These are phyloP conservation scores for Septoria linicola DNA, from an alignment of 2,329 filamentous ascomycete genomes.

Conservation along the genomic window DNA sequence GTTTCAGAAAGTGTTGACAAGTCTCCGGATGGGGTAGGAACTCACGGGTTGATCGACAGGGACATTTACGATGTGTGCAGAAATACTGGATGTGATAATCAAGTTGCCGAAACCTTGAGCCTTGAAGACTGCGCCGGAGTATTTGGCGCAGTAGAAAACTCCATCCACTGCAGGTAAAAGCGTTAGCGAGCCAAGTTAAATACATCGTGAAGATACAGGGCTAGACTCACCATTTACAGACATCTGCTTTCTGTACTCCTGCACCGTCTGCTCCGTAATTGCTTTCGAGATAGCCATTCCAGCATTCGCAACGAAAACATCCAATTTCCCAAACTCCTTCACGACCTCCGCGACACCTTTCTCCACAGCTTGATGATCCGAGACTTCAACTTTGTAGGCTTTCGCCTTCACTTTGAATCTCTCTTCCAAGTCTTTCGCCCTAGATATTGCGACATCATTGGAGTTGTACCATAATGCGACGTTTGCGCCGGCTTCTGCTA, in stretches of 20 bases:
- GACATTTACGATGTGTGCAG: conserved; percentile 39
- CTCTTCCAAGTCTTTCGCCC: conserved; percentile 22
- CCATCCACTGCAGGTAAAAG: conserved; percentile 46
- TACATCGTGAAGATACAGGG: too few relatives aligned
- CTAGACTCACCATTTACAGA: too few relatives aligned
- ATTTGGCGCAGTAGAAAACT: conserved; percentile 46
- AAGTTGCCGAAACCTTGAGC: conserved; percentile 49
- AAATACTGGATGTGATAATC: conserved; percentile 47
- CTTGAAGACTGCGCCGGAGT: conserved; percentile 44
- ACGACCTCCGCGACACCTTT: conserved; percentile 69
- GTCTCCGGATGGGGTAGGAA: too few relatives aligned
- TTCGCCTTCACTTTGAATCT: conserved; percentile 27
- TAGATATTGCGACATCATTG: conserved; percentile 53
- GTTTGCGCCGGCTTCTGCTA: conserved; percentile 82
- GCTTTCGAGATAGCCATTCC: too few relatives aligned
- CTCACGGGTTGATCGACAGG: too few relatives aligned
- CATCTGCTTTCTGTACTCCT: too few relatives aligned
- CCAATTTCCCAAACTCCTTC: conserved; percentile 70
- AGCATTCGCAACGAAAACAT: conserved; percentile 86
- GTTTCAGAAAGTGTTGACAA: too few relatives aligned
- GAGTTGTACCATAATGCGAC: conserved; percentile 89
- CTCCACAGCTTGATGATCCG: conserved; percentile 65
- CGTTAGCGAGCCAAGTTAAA: too few relatives aligned
- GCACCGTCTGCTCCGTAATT: too few relatives aligned
- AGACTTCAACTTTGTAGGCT: conserved; percentile 71